phyloP scores from a whole-genome alignment of 306 rosid genomes.

The Quercus alba region DNA sequence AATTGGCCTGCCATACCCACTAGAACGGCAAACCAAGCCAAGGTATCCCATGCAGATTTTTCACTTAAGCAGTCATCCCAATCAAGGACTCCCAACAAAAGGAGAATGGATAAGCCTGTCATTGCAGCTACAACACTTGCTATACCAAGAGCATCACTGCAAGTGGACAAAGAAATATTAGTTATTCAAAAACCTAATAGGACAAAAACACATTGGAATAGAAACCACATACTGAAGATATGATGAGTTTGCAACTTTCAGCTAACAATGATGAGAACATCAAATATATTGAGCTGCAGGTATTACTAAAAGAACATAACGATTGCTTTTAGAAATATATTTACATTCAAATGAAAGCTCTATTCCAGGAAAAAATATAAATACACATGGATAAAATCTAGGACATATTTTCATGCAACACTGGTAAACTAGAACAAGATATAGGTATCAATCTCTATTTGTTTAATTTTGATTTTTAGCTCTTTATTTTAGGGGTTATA shows the following conservation, averaged over 20 bases:
- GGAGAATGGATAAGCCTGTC: slow-evolving; percentile 87
- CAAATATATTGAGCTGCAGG: slow-evolving; percentile 11
- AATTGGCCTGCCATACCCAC: slow-evolving; percentile 96
- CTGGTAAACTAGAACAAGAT: neutral
- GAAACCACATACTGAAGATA: slow-evolving; percentile 7
- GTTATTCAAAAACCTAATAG: slow-evolving; percentile 16
- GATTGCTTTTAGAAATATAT: neutral
- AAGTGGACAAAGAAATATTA: slow-evolving; percentile 7
- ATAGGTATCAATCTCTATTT: too few relatives aligned
- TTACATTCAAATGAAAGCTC: neutral
- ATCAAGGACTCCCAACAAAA: slow-evolving; percentile 74
- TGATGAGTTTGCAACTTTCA: neutral
- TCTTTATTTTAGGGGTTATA: too few relatives aligned
- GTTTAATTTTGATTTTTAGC: too few relatives aligned
- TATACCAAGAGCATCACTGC: slow-evolving; percentile 73
- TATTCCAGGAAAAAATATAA: neutral
- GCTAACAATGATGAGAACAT: neutral
- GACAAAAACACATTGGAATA: neutral
- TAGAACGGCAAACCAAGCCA: slow-evolving; percentile 91
- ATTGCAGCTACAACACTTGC: slow-evolving; percentile 90
- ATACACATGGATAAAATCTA: slow-evolving; percentile 1
- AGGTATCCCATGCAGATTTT: slow-evolving; percentile 95
- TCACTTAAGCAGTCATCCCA: slow-evolving; percentile 93
- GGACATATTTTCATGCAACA: slow-evolving; percentile 4
- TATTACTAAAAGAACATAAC: neutral